Evolutionary conservation across 495 filamentous ascomycete genomes (phyloP).

Genomic region (Aspergillus cristatus): DNA sequence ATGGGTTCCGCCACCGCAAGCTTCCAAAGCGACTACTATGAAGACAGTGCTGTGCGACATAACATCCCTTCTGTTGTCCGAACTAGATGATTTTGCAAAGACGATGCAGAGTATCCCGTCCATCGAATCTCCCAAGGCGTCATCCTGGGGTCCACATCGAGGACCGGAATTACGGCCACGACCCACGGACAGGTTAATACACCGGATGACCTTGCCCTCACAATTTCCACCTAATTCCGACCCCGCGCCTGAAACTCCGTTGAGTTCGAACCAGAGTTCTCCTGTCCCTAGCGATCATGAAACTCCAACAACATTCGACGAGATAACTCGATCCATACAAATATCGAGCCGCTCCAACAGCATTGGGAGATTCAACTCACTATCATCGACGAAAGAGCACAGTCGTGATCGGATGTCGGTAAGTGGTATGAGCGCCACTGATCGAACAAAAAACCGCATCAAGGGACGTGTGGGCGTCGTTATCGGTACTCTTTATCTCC

Average conservation of each 20-base stretch:
- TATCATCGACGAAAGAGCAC: constrained; percentile 33
- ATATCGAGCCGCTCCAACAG: constrained; percentile 30
- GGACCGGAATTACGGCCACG: constrained; percentile 36
- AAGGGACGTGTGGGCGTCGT: constrained; percentile 73
- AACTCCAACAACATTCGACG: constrained; percentile 64
- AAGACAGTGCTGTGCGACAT: constrained; percentile 93
- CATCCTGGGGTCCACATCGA: constrained; percentile 37
- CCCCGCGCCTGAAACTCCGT: constrained; percentile 43
- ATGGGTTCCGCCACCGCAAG: constrained; percentile 60
- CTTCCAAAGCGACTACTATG: constrained; percentile 77
- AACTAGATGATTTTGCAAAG: constrained; percentile 79
- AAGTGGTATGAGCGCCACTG: constrained; percentile 73
- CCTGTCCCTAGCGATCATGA: constrained; percentile 40
- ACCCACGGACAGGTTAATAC: constrained; percentile 34
- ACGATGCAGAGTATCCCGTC: constrained; percentile 70
- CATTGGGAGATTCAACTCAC: constrained; percentile 22
- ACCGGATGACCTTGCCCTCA: constrained; percentile 76
- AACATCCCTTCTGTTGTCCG: constrained; percentile 71
- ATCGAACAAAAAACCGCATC: constrained; percentile 72
- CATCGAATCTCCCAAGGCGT: constrained; percentile 64
- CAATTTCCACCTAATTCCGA: constrained; percentile 46
- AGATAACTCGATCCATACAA: constrained; percentile 48
- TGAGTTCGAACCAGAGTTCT: constrained; percentile 34
- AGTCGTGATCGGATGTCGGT: constrained; percentile 76
- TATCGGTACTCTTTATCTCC: constrained; percentile 77